Base-by-base conservation (phyloP, 768 basidiomycete species). In the Galerina marginata region DNA sequence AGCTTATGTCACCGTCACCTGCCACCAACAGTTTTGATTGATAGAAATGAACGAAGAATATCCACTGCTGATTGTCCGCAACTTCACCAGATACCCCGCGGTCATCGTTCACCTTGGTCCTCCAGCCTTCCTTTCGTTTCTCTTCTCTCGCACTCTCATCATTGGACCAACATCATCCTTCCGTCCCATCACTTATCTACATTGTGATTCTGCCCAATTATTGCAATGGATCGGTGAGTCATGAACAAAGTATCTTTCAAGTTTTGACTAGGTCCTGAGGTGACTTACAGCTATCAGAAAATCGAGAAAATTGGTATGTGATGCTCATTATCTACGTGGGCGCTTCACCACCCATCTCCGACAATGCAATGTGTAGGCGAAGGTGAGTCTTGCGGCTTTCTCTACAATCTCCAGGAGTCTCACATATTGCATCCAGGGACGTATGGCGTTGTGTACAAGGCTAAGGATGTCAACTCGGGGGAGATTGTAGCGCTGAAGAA, bases 391-490 rank as follows among this genome's bases (percentile, higher is more conserved):
- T 55, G 36, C 53, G 40, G 46, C 36, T 49, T 46, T 45, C 36
- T 26, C 59, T 45, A 40, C n/a, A 38, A 16, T 43, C 15, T 26
- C 59, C 16, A 29, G n/a, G 40, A 57, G 60, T n/a, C 54, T n/a
- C 39, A 54, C 37, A 29, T 7, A 33, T 4, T 4, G 29, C 29
- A 33, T 33, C 58, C 71, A 99, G 96, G 96, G 66, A 98, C 96
- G 23, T 99, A 99, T 67, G 96, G 96, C 58, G 96, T 99, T 54
- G 96, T 99, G 16, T 99, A 99, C 84, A 97, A 98, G 76, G 96
- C 96, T 42, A 86, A 88, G 65, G 96, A 99, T 72, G 77, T 86
- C 62, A 83, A 77, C 47, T 90, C 85, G 9, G 91, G 91, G 72
- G 77, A 87, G 66, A 88, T 98, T 65, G 97, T 99, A 53, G 97